These are phyloP conservation scores for Suhomyces terraborum DNA, from an alignment of 1,139 yeast species.

Conservation along the genomic window DNA sequence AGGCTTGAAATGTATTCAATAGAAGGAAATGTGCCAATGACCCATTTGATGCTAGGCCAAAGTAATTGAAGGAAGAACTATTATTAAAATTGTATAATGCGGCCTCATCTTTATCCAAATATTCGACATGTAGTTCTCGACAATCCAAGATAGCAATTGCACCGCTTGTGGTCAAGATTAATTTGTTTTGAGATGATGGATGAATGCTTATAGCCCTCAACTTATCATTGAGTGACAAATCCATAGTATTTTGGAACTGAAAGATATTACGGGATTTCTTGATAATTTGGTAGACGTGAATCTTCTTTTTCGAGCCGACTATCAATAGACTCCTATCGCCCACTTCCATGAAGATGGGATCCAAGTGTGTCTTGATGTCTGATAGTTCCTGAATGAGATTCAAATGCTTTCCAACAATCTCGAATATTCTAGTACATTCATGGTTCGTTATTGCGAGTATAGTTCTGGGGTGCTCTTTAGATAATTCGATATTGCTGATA, in stretches of 20 bases:
- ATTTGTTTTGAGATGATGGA: constrained; percentile 15
- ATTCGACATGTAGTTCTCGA: constrained; percentile 20
- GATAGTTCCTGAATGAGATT: constrained; percentile 35
- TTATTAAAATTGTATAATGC: constrained; percentile 19
- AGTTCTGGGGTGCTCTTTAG: constrained; percentile 25
- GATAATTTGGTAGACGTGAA: constrained; percentile 30
- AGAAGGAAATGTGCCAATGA: constrained; percentile 26
- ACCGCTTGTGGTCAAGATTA: constrained; percentile 30
- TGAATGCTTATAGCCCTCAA: constrained; percentile 24
- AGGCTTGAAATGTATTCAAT: constrained; percentile 19
- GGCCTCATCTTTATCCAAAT: constrained; percentile 19
- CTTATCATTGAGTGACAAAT: constrained; percentile 34
- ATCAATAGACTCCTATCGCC: constrained; percentile 26
- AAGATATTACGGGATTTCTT: constrained; percentile 36
- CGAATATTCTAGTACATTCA: constrained; percentile 34
- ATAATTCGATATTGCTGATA: constrained; percentile 22
- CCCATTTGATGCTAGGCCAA: constrained; percentile 25
- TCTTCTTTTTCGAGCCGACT: constrained; percentile 35
- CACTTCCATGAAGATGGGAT: constrained; percentile 22
- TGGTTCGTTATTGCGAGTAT: constrained; percentile 30
- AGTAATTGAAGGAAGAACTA: constrained; percentile 26
- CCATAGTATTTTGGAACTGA: constrained; percentile 29
- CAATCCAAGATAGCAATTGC: constrained; percentile 34
- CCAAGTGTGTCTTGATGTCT: constrained; percentile 25
- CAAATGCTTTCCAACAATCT: constrained; percentile 38